Evolutionary conservation across 176 grass and related monocot species (phyloP).

Genomic region (Eragrostis curvula): DNA sequence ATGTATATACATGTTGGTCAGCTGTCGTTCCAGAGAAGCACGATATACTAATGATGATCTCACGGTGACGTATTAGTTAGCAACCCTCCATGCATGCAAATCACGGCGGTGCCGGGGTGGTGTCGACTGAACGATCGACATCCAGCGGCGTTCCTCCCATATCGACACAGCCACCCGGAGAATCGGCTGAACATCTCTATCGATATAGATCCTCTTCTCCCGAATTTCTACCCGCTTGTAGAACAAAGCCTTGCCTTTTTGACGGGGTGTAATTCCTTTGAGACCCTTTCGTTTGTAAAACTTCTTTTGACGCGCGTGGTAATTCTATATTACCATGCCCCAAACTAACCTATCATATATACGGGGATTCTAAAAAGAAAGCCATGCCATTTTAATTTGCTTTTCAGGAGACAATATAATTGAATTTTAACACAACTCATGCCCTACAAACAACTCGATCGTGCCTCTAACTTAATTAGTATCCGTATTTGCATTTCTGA

Average conservation of each 20-base stretch:
- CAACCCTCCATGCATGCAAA: background rate
- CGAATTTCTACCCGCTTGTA: background rate
- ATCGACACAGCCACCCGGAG: background rate
- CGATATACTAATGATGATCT: background rate
- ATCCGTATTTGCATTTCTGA: too few species aligned
- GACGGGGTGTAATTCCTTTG: too few species aligned
- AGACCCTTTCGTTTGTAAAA: too few species aligned
- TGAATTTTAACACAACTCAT: background rate
- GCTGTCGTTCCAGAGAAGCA: background rate
- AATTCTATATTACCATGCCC: too few species aligned
- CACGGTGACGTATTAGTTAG: background rate
- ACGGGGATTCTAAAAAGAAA: too few species aligned
- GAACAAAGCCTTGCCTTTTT: too few species aligned
- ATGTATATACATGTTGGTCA: background rate
- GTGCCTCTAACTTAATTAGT: too few species aligned
- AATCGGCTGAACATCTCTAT: background rate
- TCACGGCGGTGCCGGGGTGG: background rate
- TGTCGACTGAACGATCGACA: background rate
- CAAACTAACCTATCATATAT: too few species aligned
- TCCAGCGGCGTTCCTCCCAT: background rate
- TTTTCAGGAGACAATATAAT: background rate
- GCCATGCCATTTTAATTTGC: background rate
- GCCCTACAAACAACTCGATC: too few species aligned
- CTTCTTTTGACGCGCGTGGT: too few species aligned
- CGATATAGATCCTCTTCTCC: background rate